A percentile compares a stretch with the other conserved stretches of the same genome.
Conservation (phyloP, 2,329 filamentous ascomycete species). For the Alternaria triticina region DNA sequence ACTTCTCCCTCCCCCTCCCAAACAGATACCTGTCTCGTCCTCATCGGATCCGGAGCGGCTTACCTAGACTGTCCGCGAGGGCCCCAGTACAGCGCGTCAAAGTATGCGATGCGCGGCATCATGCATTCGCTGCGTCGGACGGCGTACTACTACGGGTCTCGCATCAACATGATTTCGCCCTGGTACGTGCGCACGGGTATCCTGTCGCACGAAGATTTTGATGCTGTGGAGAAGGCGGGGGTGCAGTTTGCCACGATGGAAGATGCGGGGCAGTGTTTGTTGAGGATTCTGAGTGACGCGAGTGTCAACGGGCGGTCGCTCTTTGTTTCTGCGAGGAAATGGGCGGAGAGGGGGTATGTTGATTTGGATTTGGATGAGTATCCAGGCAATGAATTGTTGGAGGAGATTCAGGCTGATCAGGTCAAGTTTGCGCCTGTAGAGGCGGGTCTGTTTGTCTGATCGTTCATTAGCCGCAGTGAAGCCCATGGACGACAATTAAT, state of each 20-base stretch:
- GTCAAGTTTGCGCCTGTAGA: conserved; percentile 2
- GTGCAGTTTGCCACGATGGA: conserved; percentile 11
- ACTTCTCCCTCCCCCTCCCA: background rate
- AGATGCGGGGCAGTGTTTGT: conserved; percentile 6
- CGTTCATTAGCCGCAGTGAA: fast-evolving
- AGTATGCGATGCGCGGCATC: conserved; percentile 17
- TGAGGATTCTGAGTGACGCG: conserved; percentile 6
- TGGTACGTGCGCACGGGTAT: conserved; percentile 19
- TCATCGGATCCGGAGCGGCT: conserved; percentile 11
- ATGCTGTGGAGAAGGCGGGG: background rate
- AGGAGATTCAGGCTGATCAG: conserved; percentile 14
- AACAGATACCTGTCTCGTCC: conserved; percentile 12
- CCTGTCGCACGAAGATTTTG: conserved; percentile 5
- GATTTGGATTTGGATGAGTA: conserved; percentile 14
- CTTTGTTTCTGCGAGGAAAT: conserved; percentile 10
- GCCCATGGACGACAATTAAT: fast-evolving
- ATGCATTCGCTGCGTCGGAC: conserved; percentile 13
- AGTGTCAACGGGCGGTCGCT: conserved; percentile 8
- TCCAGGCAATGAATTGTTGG: background rate
- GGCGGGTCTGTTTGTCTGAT: background rate
- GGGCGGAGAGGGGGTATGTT: conserved; percentile 12
- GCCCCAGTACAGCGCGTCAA: conserved; percentile 11
- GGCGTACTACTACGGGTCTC: conserved; percentile 1
- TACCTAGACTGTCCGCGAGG: conserved; percentile 11
- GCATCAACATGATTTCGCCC: conserved; percentile 7